Conservation (phyloP, 2,329 filamentous ascomycete species). For the Pezicula neosporulosa region DNA sequence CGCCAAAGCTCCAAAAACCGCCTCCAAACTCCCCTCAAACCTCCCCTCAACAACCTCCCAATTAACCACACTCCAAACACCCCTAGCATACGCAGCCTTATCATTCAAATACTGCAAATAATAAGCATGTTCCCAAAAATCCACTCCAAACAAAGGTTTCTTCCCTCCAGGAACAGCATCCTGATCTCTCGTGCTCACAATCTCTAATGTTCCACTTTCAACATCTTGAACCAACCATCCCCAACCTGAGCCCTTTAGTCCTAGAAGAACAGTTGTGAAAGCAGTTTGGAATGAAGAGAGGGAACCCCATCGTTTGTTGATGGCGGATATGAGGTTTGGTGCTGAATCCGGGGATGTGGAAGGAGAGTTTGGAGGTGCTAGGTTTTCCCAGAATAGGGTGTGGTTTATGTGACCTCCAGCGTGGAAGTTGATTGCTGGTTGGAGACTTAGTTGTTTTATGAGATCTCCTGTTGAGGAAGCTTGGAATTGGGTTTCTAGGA, state of each 20-base stretch:
- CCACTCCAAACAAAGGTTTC: slow-evolving; percentile 72
- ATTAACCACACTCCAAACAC: slow-evolving; percentile 77
- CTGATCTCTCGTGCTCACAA: slow-evolving; percentile 83
- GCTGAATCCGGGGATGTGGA: slow-evolving; percentile 54
- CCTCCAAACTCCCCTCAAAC: slow-evolving; percentile 46
- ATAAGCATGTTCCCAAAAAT: slow-evolving; percentile 95
- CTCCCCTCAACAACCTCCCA: slow-evolving; percentile 69
- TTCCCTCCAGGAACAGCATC: slow-evolving; percentile 67
- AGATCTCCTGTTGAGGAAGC: slow-evolving; percentile 57
- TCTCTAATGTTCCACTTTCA: slow-evolving; percentile 55
- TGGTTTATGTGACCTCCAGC: slow-evolving; percentile 93
- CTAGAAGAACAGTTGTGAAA: slow-evolving; percentile 63
- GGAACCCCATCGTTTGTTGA: slow-evolving; percentile 65
- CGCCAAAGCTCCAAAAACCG: slow-evolving; percentile 14
- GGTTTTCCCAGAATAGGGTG: slow-evolving; percentile 86
- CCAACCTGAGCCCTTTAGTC: slow-evolving; percentile 83
- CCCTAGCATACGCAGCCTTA: slow-evolving; percentile 71
- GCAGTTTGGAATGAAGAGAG: slow-evolving; percentile 61
- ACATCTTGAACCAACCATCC: slow-evolving; percentile 75
- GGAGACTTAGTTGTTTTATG: slow-evolving; percentile 62
- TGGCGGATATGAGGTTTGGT: slow-evolving; percentile 56
- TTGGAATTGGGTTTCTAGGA: slow-evolving; percentile 55
- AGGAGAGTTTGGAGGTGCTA: slow-evolving; percentile 56
- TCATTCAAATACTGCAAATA: slow-evolving; percentile 81
- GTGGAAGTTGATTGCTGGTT: slow-evolving; percentile 77